phyloP scores from a whole-genome alignment of 805 yeast genomes.

The Wickerhamiella shivajii region DNA sequence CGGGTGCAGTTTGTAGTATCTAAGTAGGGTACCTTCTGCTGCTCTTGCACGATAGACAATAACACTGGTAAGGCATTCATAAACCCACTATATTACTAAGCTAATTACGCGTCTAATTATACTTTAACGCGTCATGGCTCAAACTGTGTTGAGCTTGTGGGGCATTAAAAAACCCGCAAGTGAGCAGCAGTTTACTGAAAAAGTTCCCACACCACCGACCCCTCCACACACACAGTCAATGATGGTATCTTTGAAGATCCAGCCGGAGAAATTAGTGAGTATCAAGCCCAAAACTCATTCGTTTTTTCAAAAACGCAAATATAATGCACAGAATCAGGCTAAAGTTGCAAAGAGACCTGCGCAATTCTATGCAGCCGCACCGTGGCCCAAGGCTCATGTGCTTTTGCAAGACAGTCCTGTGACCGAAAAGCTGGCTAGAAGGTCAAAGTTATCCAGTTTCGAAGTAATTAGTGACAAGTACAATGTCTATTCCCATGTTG shows the following conservation, averaged over 20 bases:
- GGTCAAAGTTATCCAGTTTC: no score
- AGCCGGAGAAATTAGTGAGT: constrained; percentile 4
- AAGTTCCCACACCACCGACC: not conserved
- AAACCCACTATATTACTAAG: no score
- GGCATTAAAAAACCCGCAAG: not conserved
- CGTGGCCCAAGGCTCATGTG: not conserved
- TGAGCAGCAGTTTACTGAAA: not conserved
- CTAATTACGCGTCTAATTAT: constrained; percentile 7
- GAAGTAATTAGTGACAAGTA: not conserved
- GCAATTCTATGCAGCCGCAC: not conserved
- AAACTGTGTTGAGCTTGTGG: constrained; percentile 7
- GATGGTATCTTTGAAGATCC: not conserved
- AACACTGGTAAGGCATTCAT: no score
- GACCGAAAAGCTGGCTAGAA: not conserved
- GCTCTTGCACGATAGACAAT: no score
- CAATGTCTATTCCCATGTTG: not conserved
- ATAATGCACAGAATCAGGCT: constrained; percentile 2
- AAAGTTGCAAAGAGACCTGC: not conserved
- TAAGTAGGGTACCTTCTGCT: no score
- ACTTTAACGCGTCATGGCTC: no score
- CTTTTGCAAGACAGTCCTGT: not conserved
- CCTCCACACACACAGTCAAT: not conserved
- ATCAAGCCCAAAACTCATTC: constrained; percentile 12
- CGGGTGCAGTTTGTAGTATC: no score
- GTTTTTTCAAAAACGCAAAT: constrained; percentile 15